phyloP scores from a whole-genome alignment of 2,329 filamentous ascomycete species.

The Pleomassaria siparia region DNA sequence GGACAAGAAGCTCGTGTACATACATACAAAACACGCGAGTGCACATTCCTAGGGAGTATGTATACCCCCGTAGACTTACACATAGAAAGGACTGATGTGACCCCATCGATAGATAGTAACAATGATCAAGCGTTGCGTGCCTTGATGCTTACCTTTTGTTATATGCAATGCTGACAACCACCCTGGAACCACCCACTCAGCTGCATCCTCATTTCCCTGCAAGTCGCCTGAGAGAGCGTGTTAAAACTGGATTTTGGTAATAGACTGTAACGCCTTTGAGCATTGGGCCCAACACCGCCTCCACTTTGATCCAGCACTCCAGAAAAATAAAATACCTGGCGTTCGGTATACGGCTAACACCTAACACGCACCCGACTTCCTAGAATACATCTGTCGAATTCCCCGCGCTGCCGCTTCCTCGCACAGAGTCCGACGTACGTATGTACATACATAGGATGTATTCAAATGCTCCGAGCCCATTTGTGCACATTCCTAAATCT shows the following conservation, averaged over 20 bases:
- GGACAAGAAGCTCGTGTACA: not conserved
- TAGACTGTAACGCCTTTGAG: not conserved
- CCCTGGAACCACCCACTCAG: not conserved
- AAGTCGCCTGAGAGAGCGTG: not conserved
- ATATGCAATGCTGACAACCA: not conserved
- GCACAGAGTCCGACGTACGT: not conserved
- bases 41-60: not conserved
- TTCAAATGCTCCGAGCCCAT: not conserved
- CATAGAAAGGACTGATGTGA: constrained; percentile 1
- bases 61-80: not conserved
- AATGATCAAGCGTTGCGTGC: not conserved
- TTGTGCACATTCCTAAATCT: not conserved
- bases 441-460: not conserved
- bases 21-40: not conserved
- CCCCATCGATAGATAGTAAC: constrained; percentile 1
- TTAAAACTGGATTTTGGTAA: not conserved
- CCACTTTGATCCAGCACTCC: too few relatives aligned
- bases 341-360: not conserved
- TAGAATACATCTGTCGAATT: not conserved
- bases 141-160: not conserved
- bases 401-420: not conserved
- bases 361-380: not conserved
- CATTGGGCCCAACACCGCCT: not conserved
- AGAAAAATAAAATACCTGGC: not conserved
- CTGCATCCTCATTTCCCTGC: not conserved